Evolutionary conservation across 2,329 filamentous ascomycete genomes (phyloP), one percentile per base, ranked within the genome.

Genomic region (Aspergillus tubingensis): DNA sequence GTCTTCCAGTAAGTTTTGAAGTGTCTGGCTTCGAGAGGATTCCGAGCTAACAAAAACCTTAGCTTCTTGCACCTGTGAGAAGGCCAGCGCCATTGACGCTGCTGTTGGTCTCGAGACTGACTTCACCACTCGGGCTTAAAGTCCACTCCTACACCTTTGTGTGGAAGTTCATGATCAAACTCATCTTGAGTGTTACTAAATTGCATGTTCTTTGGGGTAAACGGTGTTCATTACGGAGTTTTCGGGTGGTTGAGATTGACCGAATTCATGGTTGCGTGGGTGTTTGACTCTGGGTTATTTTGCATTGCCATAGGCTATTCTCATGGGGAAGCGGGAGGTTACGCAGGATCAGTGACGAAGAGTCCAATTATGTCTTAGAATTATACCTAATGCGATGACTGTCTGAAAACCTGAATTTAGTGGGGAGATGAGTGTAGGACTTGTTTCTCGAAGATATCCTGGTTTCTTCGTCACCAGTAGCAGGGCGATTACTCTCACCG

Each of bases 61-160:
- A 88, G 87, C 81, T 72, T 87, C 84, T 23, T 95, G 91, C 80
- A 95, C 90, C n/a, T 96, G 92, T 75, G 89, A 92, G 77, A 93
- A 91, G 76, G 85, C 85, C 17, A 75, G 84, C 52, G 83, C 85
- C 66, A 84, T 86, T 57, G 85, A 85, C 41, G 82, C 83, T 60
- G 86, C 89, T 66, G 83, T 86, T 27, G 79, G 89, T 30, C 54
- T 77, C 67, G 93, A 97, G 85, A 91, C 85, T 53, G 93, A 97
- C 77, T 97, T 96, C 74, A 97, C 92, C 39, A 91, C 88, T 57
- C 86, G 85, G 80, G 62, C 67, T 41, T 64, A 32, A 57, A 50
- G 8, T 17, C 11, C 25, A 17, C 47, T 50, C n/a, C 15, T 30
- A 19, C 8, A 17, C 8, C 8, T 30, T 10, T 21, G n/a, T 10